Conservation (phyloP, 305 asterid species). For the Fraxinus angustifolia region DNA sequence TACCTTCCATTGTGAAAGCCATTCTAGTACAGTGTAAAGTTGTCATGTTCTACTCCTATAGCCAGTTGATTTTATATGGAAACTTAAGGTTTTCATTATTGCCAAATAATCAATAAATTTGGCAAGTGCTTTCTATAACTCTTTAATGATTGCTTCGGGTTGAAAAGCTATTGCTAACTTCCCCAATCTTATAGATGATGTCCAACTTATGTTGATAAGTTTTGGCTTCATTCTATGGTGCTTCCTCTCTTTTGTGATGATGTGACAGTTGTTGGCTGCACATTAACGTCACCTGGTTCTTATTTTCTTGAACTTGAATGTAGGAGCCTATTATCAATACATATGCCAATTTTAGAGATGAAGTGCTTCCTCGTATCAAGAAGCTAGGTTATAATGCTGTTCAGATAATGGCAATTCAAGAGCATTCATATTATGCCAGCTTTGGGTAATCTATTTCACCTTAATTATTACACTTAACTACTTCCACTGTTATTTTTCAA, state of each 20-base stretch:
- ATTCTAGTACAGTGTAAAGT: neutral
- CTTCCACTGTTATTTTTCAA: neutral
- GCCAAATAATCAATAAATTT: slow-evolving; percentile 6
- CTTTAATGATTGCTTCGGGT: slow-evolving; percentile 10
- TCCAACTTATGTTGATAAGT: neutral
- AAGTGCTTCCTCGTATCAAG: slow-evolving; percentile 96
- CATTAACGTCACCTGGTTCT: slow-evolving; percentile 10
- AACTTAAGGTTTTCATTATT: neutral
- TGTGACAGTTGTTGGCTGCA: slow-evolving; percentile 11
- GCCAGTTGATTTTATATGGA: neutral
- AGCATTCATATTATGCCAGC: slow-evolving; percentile 98
- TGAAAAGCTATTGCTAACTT: slow-evolving; percentile 6
- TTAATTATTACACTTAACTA: slow-evolving; percentile 11
- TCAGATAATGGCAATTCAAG: slow-evolving; percentile 99
- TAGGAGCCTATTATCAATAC: slow-evolving; percentile 94
- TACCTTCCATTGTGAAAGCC: neutral
- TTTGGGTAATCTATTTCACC: slow-evolving; percentile 64
- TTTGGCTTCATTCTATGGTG: slow-evolving; percentile 8
- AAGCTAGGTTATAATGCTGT: slow-evolving; percentile 95
- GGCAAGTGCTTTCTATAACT: neutral
- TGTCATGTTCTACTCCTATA: neutral
- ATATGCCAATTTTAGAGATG: slow-evolving; percentile 87
- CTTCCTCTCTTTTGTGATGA: neutral
- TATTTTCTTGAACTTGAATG: slow-evolving; percentile 25
- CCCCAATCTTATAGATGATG: neutral